These are phyloP conservation scores for Phytophthora meadii DNA, from an alignment of 352 stramenopile species.

Conservation along the genomic window DNA sequence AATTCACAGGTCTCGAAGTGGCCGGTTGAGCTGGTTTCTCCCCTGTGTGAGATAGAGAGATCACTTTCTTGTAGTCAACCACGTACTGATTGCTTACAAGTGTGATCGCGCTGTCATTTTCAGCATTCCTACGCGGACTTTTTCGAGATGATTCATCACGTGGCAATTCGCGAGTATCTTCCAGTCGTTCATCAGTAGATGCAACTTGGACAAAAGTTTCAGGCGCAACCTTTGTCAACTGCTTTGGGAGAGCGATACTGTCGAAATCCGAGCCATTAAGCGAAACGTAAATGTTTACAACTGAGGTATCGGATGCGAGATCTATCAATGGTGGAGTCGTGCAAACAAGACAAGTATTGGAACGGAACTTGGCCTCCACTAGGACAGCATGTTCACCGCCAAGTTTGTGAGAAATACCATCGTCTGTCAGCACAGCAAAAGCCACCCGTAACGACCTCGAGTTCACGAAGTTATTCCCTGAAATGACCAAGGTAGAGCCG, in stretches of 20 bases:
- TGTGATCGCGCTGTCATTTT: constrained; percentile 14
- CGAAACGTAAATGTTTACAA: constrained; percentile 53
- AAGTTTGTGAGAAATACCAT: constrained; percentile 6
- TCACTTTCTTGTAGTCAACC: constrained; percentile 27
- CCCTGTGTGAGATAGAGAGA: constrained; percentile 8
- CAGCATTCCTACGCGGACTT: constrained; percentile 7
- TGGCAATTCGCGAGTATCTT: constrained; percentile 19
- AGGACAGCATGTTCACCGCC: constrained; percentile 30
- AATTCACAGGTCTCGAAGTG: constrained; percentile 3
- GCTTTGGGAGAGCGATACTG: constrained; percentile 56
- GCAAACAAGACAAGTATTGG: constrained; percentile 50
- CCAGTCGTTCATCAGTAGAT: constrained; percentile 18
- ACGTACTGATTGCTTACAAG: constrained; percentile 33
- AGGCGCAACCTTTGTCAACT: constrained; percentile 22
- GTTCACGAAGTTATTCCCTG: constrained; percentile 61
- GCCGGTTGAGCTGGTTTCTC: background rate
- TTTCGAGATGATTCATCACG: constrained; percentile 6
- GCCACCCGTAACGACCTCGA: constrained; percentile 51
- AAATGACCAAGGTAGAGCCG: constrained; percentile 46
- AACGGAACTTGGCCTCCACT: constrained; percentile 64
- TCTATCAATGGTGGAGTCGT: constrained; percentile 44
- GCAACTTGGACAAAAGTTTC: constrained; percentile 4
- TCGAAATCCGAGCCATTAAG: constrained; percentile 72
- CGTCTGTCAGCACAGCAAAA: constrained; percentile 42
- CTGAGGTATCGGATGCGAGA: constrained; percentile 21